Evolutionary conservation across 2,329 filamentous ascomycete species (phyloP).

Genomic region (Fusarium luffae): DNA sequence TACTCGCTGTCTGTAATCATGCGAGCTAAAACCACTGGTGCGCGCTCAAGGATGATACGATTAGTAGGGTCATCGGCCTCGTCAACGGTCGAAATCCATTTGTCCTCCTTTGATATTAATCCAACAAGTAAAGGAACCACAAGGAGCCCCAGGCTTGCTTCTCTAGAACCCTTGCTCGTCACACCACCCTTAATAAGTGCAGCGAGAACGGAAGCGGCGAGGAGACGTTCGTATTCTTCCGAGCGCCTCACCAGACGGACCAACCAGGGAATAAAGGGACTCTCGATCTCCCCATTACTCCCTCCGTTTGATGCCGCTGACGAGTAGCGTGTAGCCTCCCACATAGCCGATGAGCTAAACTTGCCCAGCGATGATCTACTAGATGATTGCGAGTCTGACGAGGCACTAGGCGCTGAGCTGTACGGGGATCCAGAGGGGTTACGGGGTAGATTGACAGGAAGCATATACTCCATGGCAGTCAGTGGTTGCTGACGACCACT

Average conservation of each 20-base stretch:
- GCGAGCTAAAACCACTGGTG: slow-evolving; percentile 79
- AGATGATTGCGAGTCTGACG: slow-evolving; percentile 46
- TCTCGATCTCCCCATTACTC: slow-evolving; percentile 71
- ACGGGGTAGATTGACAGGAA: slow-evolving; percentile 60
- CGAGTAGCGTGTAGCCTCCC: slow-evolving; percentile 50
- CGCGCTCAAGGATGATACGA: slow-evolving; percentile 70
- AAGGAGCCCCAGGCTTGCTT: slow-evolving; percentile 72
- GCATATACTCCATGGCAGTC: slow-evolving; percentile 68
- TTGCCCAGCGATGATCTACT: slow-evolving; percentile 47
- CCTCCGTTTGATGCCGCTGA: slow-evolving; percentile 46
- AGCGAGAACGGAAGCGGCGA: slow-evolving; percentile 76
- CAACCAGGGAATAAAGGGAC: slow-evolving; percentile 78
- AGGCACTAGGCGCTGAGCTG: slow-evolving; percentile 16
- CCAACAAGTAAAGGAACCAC: slow-evolving; percentile 76
- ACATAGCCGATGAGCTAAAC: slow-evolving; percentile 45
- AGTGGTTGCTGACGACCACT: slow-evolving; percentile 55
- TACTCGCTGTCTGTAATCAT: slow-evolving; percentile 81
- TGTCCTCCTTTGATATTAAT: slow-evolving; percentile 63
- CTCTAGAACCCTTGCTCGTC: slow-evolving; percentile 68
- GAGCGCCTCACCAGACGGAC: slow-evolving; percentile 71
- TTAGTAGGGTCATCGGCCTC: slow-evolving; percentile 52
- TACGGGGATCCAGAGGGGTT: slow-evolving; percentile 42
- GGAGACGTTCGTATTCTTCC: slow-evolving; percentile 68
- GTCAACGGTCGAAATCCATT: slow-evolving; percentile 57
- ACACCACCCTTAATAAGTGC: slow-evolving; percentile 76